Percentiles rank a stretch among this genome's conserved stretches.
Evolutionary conservation across 2,329 filamentous ascomycete genomes (phyloP).

Genomic region (Claviceps pazoutovae): DNA sequence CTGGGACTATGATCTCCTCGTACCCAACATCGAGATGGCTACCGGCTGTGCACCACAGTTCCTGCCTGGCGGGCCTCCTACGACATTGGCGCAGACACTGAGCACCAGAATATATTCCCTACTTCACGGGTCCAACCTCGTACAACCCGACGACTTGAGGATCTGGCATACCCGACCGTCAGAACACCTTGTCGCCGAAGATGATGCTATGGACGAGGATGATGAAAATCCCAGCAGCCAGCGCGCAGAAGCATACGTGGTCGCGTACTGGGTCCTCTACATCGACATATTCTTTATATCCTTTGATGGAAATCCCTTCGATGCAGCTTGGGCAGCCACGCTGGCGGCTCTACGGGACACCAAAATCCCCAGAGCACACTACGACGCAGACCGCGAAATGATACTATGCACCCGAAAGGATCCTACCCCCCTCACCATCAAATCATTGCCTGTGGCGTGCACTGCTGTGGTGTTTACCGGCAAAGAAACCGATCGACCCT

Average conservation of each 20-base stretch:
- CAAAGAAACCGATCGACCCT: conserved; percentile 33
- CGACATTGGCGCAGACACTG: conserved; percentile 67
- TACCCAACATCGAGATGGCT: conserved; percentile 85
- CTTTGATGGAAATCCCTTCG: conserved; percentile 81
- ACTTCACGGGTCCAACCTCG: conserved; percentile 54
- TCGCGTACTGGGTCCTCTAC: conserved; percentile 89
- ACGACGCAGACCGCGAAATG: conserved; percentile 68
- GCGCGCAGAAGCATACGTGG: conserved; percentile 35
- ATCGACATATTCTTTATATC: conserved; percentile 93
- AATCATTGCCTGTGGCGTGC: conserved; percentile 57
- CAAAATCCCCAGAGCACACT: conserved; percentile 62
- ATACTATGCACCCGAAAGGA: conserved; percentile 57
- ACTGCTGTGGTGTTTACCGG: conserved; percentile 69
- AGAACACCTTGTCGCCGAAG: conserved; percentile 33
- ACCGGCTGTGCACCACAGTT: conserved; percentile 82
- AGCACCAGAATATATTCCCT: conserved; percentile 67
- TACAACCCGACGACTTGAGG: conserved; percentile 54
- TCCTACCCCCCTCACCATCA: conserved; percentile 42
- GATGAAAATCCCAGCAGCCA: conserved; percentile 16
- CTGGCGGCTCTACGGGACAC: conserved; percentile 70
- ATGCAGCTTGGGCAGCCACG: conserved; percentile 76
- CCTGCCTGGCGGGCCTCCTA: conserved; percentile 71
- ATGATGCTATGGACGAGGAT: conserved; percentile 26
- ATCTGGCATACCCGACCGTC: conserved; percentile 51
- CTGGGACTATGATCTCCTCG: conserved; percentile 57